Conservation (phyloP, 192 early-diverging fungal species). For the Backusella sp. region DNA sequence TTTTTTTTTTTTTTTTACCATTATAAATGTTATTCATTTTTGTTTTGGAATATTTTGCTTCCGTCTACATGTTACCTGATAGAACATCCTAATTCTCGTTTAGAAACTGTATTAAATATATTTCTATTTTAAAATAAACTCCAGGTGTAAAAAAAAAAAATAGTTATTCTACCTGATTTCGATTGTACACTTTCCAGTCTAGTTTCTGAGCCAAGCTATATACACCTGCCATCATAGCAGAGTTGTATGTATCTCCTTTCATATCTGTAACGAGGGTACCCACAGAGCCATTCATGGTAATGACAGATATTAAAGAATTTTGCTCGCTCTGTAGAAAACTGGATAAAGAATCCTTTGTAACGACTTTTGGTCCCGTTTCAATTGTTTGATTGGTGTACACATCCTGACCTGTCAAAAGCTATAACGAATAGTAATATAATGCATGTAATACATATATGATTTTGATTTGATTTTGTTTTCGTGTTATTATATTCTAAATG, state of each 20-base stretch:
- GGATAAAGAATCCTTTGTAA: not conserved
- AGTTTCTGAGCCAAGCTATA: slow-evolving; percentile 9
- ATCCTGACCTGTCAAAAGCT: slow-evolving; percentile 18
- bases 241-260: slow-evolving; percentile 16
- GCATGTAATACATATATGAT: not conserved
- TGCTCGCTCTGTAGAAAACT: not conserved
- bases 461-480: not conserved
- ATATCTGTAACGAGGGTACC: slow-evolving; percentile 10
- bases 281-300: not conserved
- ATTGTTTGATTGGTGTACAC: slow-evolving; percentile 19
- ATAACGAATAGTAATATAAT: not conserved
- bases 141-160: not conserved
- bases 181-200: slow-evolving; percentile 15
- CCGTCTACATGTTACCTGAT: not conserved
- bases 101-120: slow-evolving; percentile 3
- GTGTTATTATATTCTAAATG: not conserved
- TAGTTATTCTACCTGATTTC: slow-evolving; percentile 6
- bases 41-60: not conserved
- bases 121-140: slow-evolving; percentile 4
- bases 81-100: not conserved
- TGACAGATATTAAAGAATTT: not conserved
- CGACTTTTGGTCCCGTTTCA: slow-evolving; percentile 16
- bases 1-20: not conserved
- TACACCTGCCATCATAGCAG: slow-evolving; percentile 9
- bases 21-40: not conserved